Conservation (phyloP, 2,329 filamentous ascomycete species). For the Penicillium olsonii region DNA sequence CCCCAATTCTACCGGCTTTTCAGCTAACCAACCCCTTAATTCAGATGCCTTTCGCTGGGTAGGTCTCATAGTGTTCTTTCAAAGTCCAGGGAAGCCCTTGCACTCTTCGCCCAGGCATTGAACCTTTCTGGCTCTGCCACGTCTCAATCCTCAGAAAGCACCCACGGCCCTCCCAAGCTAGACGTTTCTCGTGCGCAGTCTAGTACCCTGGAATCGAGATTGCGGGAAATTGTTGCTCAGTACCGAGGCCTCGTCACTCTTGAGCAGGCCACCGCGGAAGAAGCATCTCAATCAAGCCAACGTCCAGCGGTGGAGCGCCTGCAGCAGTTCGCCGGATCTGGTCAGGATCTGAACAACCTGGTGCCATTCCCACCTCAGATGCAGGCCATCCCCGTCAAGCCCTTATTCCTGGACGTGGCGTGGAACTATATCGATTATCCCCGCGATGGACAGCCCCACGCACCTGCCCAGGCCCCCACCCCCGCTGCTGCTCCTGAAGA, state of each 20-base stretch:
- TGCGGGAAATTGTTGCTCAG: constrained; percentile 73
- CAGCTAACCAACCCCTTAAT: constrained; percentile 8
- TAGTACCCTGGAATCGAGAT: constrained; percentile 59
- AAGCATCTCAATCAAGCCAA: constrained; percentile 45
- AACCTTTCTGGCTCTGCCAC: constrained; percentile 58
- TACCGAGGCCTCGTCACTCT: constrained; percentile 85
- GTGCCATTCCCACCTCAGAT: constrained; percentile 86
- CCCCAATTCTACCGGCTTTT: constrained; percentile 9
- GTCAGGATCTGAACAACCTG: constrained; percentile 74
- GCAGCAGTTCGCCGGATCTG: constrained; percentile 70
- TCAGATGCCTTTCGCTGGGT: constrained; percentile 77
- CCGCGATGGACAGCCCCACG: constrained; percentile 49
- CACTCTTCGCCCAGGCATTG: constrained; percentile 73
- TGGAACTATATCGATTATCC: constrained; percentile 98
- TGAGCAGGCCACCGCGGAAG: constrained; percentile 60
- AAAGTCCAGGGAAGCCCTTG: constrained; percentile 76
- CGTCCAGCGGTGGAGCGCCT: constrained; percentile 73
- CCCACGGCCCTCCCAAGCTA: constrained; percentile 63
- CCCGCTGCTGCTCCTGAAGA: constrained; percentile 20
- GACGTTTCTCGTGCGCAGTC: constrained; percentile 64
- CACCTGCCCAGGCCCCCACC: constrained; percentile 22
- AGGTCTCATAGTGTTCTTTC: constrained; percentile 77
- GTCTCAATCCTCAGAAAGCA: constrained; percentile 44
- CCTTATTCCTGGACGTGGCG: constrained; percentile 91
- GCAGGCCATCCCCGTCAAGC: constrained; percentile 84